Conservation (phyloP, 306 rosid genomes). For the Begonia loranthoides region DNA sequence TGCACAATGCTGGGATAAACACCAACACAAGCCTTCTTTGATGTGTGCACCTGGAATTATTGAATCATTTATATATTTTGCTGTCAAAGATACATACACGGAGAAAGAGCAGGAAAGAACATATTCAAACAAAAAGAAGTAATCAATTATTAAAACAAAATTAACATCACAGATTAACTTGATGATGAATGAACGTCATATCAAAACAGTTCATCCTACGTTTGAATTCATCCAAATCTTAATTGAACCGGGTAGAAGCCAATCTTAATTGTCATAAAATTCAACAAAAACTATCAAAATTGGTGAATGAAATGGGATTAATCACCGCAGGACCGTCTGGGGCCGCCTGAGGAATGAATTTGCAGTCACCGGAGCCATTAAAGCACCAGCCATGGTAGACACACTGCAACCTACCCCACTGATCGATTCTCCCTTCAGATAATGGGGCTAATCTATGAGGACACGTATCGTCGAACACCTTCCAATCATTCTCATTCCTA, state of each 20-base stretch:
- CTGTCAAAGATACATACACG: neutral
- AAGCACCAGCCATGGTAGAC: slow-evolving; percentile 98
- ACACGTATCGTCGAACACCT: slow-evolving; percentile 78
- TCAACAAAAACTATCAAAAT: no score
- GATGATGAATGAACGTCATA: no score
- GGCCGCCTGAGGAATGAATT: slow-evolving; percentile 83
- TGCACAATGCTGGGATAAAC: slow-evolving; percentile 72
- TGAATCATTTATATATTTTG: no score
- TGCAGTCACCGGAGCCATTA: slow-evolving; percentile 74
- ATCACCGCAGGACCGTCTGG: slow-evolving; percentile 71
- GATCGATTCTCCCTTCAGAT: slow-evolving; percentile 92
- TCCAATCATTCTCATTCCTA: slow-evolving; percentile 63
- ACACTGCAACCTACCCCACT: slow-evolving; percentile 87
- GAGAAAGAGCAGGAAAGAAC: neutral
- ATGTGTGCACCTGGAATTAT: slow-evolving; percentile 51
- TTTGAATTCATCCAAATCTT: no score
- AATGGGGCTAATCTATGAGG: slow-evolving; percentile 93
- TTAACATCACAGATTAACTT: no score
- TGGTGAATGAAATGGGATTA: no score
- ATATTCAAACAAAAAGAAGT: no score
- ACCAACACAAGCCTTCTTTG: slow-evolving; percentile 67
- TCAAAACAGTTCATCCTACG: no score
- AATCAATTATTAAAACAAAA: no score
- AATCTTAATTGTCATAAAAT: no score
- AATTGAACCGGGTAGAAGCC: no score